Conservation (phyloP, 2,329 filamentous ascomycete species). For the Talaromyces atroroseus region DNA sequence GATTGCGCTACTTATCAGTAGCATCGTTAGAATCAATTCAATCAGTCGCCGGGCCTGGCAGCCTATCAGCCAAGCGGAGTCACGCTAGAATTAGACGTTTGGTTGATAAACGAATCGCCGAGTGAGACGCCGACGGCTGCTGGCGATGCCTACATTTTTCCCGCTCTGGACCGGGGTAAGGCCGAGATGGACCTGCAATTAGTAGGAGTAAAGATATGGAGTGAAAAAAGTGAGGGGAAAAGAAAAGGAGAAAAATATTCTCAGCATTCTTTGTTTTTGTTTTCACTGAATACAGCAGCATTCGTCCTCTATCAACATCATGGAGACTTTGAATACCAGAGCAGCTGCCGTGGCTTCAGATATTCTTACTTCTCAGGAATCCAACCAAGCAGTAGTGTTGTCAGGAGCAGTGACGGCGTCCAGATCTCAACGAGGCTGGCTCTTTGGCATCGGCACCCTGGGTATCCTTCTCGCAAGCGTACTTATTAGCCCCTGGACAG, state of each 20-base stretch:
- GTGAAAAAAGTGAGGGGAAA: background rate
- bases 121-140: background rate
- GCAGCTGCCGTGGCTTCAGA: background rate
- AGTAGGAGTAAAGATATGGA: background rate
- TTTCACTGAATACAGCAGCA: background rate
- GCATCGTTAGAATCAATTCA: background rate
- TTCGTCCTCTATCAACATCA: background rate
- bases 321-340: background rate
- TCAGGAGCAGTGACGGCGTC: background rate
- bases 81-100: background rate
- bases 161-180: background rate
- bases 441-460: slow-evolving; percentile 5
- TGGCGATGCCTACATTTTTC: background rate
- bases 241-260: background rate
- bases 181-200: background rate
- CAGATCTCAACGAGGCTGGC: slow-evolving; percentile 4
- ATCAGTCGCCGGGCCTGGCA: background rate
- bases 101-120: background rate
- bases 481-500: background rate
- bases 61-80: background rate
- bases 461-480: slow-evolving; percentile 1
- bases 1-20: too few species aligned
- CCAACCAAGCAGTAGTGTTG: slow-evolving; percentile 7
- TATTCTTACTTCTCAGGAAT: background rate
- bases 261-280: background rate